Evolutionary conservation across 345 rosid genomes (phyloP).

Genomic region (Aquilaria malaccensis): DNA sequence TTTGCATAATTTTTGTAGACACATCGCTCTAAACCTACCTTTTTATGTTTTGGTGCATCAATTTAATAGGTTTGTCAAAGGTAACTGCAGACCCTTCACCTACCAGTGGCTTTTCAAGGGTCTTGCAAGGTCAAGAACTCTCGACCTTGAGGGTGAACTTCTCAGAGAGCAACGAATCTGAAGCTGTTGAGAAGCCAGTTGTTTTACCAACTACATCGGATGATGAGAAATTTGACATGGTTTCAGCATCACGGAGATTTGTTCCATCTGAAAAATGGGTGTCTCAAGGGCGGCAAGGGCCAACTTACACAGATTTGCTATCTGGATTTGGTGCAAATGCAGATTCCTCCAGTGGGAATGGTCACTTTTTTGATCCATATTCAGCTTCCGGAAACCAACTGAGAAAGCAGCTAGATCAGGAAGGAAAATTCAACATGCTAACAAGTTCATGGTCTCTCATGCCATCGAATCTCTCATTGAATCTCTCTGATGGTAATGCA

Average conservation of each 20-base stretch:
- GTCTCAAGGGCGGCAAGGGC: conserved; percentile 40
- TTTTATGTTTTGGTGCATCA: neutral
- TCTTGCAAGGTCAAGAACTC: conserved; percentile 78
- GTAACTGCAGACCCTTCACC: conserved; percentile 48
- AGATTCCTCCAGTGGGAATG: conserved; percentile 31
- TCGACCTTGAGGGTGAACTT: conserved; percentile 60
- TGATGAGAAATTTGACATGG: conserved; percentile 47
- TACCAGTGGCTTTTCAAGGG: conserved; percentile 51
- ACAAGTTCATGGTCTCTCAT: conserved; percentile 43
- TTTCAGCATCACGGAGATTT: conserved; percentile 41
- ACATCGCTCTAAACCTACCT: neutral
- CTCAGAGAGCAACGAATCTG: conserved; percentile 40
- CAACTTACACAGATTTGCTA: conserved; percentile 52
- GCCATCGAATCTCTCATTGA: conserved; percentile 44
- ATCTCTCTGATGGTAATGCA: conserved; percentile 29
- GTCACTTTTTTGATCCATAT: conserved; percentile 33
- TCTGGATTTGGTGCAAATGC: conserved; percentile 47
- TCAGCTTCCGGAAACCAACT: conserved; percentile 19
- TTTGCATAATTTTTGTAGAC: neutral
- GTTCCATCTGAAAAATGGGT: conserved; percentile 42
- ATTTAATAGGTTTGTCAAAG: conserved; percentile 32
- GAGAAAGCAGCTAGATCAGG: conserved; percentile 37
- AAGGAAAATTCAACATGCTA: conserved; percentile 36
- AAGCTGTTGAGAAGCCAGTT: conserved; percentile 48
- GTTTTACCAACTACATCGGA: conserved; percentile 47